Conservation (phyloP, 2,329 filamentous ascomycete genomes). For the Talaromyces marneffei region DNA sequence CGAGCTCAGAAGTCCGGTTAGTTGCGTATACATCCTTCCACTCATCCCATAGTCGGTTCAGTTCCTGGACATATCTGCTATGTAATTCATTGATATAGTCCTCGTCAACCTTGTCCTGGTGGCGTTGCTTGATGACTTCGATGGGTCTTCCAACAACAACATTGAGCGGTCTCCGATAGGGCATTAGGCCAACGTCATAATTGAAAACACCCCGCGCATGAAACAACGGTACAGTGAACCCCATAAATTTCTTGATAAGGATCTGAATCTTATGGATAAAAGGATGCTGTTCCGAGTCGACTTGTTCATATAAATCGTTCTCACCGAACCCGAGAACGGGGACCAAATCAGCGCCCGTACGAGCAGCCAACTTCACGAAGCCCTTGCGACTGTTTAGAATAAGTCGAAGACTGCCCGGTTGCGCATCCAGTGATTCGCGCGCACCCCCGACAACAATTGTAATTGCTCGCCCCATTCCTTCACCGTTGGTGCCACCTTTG, state of each 20-base stretch:
- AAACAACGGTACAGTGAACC: conserved; percentile 87
- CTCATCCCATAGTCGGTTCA: conserved; percentile 42
- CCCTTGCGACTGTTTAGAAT: conserved; percentile 81
- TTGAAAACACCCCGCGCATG: conserved; percentile 93
- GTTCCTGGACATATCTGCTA: conserved; percentile 63
- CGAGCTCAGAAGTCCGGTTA: conserved; percentile 39
- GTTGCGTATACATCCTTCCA: conserved; percentile 44
- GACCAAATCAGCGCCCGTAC: conserved; percentile 87
- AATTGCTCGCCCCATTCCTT: conserved; percentile 90
- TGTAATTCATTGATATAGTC: conserved; percentile 78
- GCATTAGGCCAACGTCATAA: conserved; percentile 95
- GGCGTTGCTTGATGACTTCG: conserved; percentile 55
- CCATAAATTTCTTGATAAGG: conserved; percentile 74
- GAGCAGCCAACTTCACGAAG: conserved; percentile 88
- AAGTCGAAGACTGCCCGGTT: conserved; percentile 68
- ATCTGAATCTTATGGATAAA: conserved; percentile 75
- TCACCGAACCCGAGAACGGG: conserved; percentile 91
- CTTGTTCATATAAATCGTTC: conserved; percentile 91
- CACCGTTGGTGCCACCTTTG: conserved; percentile 66
- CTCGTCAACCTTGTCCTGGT: conserved; percentile 58
- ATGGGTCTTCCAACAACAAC: conserved; percentile 85
- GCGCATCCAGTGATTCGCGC: conserved; percentile 82
- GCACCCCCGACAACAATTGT: conserved; percentile 94
- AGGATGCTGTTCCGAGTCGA: conserved; percentile 70
- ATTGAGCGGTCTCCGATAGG: conserved; percentile 80